Percentiles rank a stretch among this genome's conserved stretches.
Evolutionary conservation across 1,139 yeast species (phyloP).

Genomic region (Sugiyamaella novakii): DNA sequence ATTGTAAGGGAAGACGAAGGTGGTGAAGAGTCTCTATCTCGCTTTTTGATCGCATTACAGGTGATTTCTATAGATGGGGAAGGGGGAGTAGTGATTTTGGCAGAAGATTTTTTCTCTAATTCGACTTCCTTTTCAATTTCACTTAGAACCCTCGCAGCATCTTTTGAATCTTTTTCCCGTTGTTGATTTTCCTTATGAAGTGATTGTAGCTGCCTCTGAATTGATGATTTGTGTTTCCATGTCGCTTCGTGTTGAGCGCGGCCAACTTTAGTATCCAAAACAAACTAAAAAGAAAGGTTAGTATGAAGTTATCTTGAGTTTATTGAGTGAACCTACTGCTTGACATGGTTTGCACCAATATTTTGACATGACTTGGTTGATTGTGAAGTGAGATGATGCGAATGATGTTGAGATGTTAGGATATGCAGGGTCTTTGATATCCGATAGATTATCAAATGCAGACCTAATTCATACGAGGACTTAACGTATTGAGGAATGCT

Average conservation of each 20-base stretch:
- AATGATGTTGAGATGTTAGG: too few species aligned
- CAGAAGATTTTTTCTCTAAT: conserved; percentile 2
- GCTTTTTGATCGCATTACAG: background rate
- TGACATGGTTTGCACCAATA: conserved; percentile 51
- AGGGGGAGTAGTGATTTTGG: background rate
- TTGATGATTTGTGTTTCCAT: conserved; percentile 41
- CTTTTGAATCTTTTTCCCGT: conserved; percentile 32
- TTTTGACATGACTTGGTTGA: conserved; percentile 42
- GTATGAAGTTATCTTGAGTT: conserved; percentile 2
- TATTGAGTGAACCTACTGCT: conserved; percentile 40
- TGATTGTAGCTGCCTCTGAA: conserved; percentile 38
- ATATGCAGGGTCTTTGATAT: background rate
- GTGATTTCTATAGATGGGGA: background rate
- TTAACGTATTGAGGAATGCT: too few species aligned
- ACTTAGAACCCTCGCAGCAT: conserved; percentile 32
- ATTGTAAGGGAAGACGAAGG: conserved; percentile 2
- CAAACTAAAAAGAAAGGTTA: conserved; percentile 39
- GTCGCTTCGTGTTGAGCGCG: conserved; percentile 47
- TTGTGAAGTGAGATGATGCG: too few species aligned
- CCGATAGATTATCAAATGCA: too few species aligned
- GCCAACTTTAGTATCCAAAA: conserved; percentile 47
- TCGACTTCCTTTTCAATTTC: conserved; percentile 30
- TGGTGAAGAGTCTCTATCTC: background rate
- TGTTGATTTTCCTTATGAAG: conserved; percentile 41
- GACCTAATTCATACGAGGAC: too few species aligned